These are phyloP conservation scores for Xylaria sp. DNA, from an alignment of 2,329 filamentous ascomycete species.

Conservation along the genomic window DNA sequence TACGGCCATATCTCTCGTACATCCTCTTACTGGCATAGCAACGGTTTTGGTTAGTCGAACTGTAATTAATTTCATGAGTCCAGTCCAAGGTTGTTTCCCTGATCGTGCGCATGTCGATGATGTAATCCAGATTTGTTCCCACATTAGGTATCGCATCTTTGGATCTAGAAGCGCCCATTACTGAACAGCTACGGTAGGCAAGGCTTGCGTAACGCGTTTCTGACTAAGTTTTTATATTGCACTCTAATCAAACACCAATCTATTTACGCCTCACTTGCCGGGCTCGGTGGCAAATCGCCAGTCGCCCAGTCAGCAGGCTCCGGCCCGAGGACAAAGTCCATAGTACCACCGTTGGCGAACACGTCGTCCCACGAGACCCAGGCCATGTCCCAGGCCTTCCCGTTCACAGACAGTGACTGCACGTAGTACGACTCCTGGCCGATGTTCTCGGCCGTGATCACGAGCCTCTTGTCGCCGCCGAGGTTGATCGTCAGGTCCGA, in stretches of 20 bases:
- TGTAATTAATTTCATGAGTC: constrained; percentile 10
- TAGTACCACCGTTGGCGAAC: constrained; percentile 65
- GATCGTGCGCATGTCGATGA: no score
- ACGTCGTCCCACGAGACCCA: constrained; percentile 72
- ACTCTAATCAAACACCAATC: not conserved
- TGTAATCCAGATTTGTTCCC: no score
- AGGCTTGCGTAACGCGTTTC: no score
- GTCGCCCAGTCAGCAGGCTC: constrained; percentile 61
- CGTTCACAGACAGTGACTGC: constrained; percentile 70
- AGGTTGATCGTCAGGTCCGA: constrained; percentile 63
- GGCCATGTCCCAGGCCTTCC: constrained; percentile 63
- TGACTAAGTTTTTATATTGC: not conserved
- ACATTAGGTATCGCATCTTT: no score
- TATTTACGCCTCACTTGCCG: constrained; percentile 46
- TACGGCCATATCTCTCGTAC: constrained; percentile 9
- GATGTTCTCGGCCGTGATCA: constrained; percentile 59
- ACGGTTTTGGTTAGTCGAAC: constrained; percentile 19
- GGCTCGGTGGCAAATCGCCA: constrained; percentile 65
- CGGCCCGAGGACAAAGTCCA: constrained; percentile 68
- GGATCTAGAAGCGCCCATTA: no score
- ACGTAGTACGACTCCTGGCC: constrained; percentile 62
- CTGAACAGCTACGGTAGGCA: no score
- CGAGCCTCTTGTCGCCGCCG: constrained; percentile 58
- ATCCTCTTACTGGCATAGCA: constrained; percentile 20
- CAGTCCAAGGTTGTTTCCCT: not conserved